Percentiles rank a stretch among this genome's conserved stretches.
Evolutionary conservation across 768 basidiomycete species (phyloP).

Genomic region (Guyanaporus albipodus): DNA sequence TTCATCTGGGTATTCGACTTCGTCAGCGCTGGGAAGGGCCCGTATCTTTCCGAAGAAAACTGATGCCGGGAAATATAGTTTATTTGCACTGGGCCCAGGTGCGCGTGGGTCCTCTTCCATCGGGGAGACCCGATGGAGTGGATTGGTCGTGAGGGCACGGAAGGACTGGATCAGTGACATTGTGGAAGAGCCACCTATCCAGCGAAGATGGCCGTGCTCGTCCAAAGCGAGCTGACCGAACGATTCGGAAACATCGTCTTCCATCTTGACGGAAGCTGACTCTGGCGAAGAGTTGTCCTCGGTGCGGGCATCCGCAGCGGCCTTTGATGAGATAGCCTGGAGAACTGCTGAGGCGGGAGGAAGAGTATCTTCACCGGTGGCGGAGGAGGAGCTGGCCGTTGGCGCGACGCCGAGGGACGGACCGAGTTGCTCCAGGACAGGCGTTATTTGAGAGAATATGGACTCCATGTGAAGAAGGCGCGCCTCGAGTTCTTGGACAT

Average conservation of each 20-base stretch:
- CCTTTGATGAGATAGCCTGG: conserved; percentile 37
- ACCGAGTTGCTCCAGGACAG: conserved; percentile 70
- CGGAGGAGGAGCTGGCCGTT: conserved; percentile 31
- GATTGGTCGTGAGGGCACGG: conserved; percentile 68
- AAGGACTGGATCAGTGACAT: conserved; percentile 92
- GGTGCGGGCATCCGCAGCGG: conserved; percentile 34
- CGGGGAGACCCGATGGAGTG: conserved; percentile 72
- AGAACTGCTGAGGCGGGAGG: conserved; percentile 28
- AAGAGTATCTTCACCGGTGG: conserved; percentile 14
- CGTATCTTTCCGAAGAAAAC: conserved; percentile 84
- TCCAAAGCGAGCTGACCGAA: conserved; percentile 86
- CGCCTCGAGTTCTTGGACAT: conserved; percentile 89
- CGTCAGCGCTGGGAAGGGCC: conserved; percentile 77
- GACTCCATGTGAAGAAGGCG: conserved; percentile 85
- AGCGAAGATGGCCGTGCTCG: conserved; percentile 86
- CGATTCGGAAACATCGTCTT: conserved; percentile 77
- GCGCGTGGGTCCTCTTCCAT: conserved; percentile 81
- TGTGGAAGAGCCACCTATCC: conserved; percentile 89
- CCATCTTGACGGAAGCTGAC: conserved; percentile 34
- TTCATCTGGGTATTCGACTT: conserved; percentile 82
- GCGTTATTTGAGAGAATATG: conserved; percentile 78
- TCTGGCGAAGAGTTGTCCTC: conserved; percentile 32
- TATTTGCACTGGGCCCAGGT: conserved; percentile 76
- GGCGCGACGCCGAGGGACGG: conserved; percentile 46
- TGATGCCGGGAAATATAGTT: conserved; percentile 83